A percentile compares a stretch with the other conserved stretches of the same genome.
Conservation (phyloP, 441 rosid species). For the Codiaeum variegatum region DNA sequence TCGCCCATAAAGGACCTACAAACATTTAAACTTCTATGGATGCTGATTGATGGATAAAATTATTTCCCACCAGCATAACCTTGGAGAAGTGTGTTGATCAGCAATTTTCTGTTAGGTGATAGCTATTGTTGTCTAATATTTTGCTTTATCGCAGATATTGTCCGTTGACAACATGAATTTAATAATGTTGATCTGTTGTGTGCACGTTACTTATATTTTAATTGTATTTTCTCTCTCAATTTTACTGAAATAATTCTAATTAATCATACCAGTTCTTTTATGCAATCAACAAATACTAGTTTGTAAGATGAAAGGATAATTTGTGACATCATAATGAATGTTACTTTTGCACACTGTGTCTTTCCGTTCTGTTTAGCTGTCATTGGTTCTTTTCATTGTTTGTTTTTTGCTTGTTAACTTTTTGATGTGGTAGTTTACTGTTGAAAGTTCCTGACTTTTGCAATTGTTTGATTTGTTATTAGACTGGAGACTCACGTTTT, state of each 20-base stretch:
- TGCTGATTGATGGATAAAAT: not conserved
- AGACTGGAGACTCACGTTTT: conserved; percentile 69
- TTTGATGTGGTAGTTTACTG: not conserved
- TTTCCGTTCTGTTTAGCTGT: not conserved
- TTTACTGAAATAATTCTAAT: not conserved
- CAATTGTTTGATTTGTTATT: conserved; percentile 16
- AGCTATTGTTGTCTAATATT: not conserved
- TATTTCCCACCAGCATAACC: not conserved
- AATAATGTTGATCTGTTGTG: not conserved
- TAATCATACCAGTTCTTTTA: not conserved
- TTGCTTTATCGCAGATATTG: not conserved
- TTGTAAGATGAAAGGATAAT: not conserved
- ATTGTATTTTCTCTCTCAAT: not conserved
- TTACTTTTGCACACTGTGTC: not conserved
- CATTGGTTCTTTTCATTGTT: not conserved
- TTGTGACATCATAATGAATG: not conserved
- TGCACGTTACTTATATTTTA: not conserved
- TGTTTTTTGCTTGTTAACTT: not conserved
- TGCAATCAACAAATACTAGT: not conserved
- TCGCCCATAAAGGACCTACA: conserved; percentile 58
- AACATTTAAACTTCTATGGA: conserved; percentile 22
- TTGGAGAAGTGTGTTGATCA: not conserved
- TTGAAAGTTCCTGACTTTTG: conserved; percentile 19
- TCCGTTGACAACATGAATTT: not conserved
- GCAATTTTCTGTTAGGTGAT: not conserved